A percentile compares a stretch with the other conserved stretches of the same genome.
These are phyloP conservation scores for Amanita pseudoporphyria DNA, from an alignment of 768 basidiomycete genomes.

Conservation along the genomic window DNA sequence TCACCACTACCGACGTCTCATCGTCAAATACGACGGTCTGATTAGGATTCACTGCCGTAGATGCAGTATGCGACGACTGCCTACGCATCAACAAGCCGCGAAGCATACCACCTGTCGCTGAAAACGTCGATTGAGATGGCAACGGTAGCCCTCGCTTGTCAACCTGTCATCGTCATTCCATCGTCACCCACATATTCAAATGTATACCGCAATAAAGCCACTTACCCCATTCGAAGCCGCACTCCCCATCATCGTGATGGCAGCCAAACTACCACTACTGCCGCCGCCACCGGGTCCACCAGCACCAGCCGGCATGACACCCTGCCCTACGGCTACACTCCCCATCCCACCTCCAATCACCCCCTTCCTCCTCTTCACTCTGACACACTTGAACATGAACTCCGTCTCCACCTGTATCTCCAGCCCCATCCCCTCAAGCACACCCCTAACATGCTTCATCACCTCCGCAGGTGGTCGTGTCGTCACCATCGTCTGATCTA, in stretches of 20 bases:
- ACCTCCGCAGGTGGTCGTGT: constrained; percentile 79
- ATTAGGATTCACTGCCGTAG: constrained; percentile 15
- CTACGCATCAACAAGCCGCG: constrained; percentile 84
- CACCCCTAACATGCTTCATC: constrained; percentile 72
- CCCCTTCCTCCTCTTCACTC: constrained; percentile 64
- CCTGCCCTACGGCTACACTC: constrained; percentile 9
- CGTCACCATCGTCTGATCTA: constrained; percentile 86
- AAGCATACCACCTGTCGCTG: constrained; percentile 68
- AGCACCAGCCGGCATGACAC: constrained; percentile 1
- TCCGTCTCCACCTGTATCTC: constrained; percentile 84
- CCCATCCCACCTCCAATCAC: constrained; percentile 30
- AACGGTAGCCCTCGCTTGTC: constrained; percentile 85
- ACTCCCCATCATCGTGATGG: constrained; percentile 68
- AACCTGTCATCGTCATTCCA: constrained; percentile 37
- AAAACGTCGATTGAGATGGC: constrained; percentile 66
- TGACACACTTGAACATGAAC: constrained; percentile 81
- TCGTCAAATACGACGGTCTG: constrained; percentile 29
- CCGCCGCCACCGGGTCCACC: constrained; percentile 19
- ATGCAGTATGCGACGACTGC: constrained; percentile 76
- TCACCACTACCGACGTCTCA: constrained; percentile 33
- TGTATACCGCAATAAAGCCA: constrained; percentile 13
- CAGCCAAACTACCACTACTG: constrained; percentile 43
- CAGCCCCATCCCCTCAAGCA: constrained; percentile 84
- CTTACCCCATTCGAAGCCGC: constrained; percentile 83
- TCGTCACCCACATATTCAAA: neutral